Base-by-base conservation (phyloP, 352 stramenopile species). In the Phytopythium helicoides region DNA sequence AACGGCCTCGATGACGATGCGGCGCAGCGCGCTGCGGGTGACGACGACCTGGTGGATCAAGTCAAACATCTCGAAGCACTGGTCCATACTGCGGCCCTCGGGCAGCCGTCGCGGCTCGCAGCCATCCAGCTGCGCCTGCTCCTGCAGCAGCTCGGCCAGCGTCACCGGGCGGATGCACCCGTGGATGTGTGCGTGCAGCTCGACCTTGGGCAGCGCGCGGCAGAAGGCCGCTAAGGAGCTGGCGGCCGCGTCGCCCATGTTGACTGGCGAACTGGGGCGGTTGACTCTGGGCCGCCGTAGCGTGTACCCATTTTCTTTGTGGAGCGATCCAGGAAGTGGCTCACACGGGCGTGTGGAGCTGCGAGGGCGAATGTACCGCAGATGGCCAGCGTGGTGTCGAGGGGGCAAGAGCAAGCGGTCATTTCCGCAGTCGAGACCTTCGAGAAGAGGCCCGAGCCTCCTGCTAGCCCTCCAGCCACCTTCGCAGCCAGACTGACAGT, bases 141-240 rank as follows among this genome's bases (percentile, higher is more conserved):
- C 64, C 15, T 60, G 39, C 18, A 89, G 62, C n/a, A 96, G 26
- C 34, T 93, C 60, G 38, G 76, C 49, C 55, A 96, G 56, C 16
- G 84, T 95, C 34, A 58, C 57, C 25, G 73, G 63, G 11, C 86
- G 80, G 52, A 94, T 85, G 22, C 75, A 91, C 10, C 87, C 87
- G 55, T 95, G 83, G 55, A 96, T 89, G 63, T 96, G 86, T 34
- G 87, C 86, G 55, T 96, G 87, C 25, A 96, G 66, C 73, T 96
- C 82, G 36, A 91, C 71, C 70, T 94, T 94, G 18, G 81, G 77
- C 42, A 94, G 58, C n/a, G 40, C 52, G 42, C 62, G 53, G 66
- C 79, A 88, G 55, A 82, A 90, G 26, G 36, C 51, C 23, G 68
- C 58, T 12, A 84, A 61, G 31, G 47, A 51, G 38, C 33, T 45